Evolutionary conservation across 1,284 basidiomycete species (phyloP), one percentile per base, ranked within the genome.

Genomic region (Baeospora myosura): DNA sequence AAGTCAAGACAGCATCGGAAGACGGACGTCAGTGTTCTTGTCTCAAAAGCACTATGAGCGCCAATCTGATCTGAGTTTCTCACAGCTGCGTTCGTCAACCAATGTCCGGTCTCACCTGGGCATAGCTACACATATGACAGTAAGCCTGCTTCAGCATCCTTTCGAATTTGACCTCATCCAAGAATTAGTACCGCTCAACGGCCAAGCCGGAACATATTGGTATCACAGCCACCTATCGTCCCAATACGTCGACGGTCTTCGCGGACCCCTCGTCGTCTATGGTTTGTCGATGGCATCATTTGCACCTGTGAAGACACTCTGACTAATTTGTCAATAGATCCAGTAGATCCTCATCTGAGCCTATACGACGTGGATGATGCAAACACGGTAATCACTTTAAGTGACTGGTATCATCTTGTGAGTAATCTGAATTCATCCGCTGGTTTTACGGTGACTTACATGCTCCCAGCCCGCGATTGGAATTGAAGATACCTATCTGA

Each of bases 361-460:
- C 43, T 64, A 18, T 71, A 69, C 43, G 68, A 71, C 47, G 57
- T 69, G 16, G 69, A 71, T 38, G 57, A 71, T 42, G 65, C 38
- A n/a, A 54, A 50, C 18, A 68, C 64, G 0, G 48, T 68, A n/a
- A 59, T 68, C 23, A 44, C 43, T 11, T 38, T 54, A 6, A 47
- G 52, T 2, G 63, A 68, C 36, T 68, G 68, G 65, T 64, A 59
- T n/a, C 31, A 41, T n/a, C 21, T 41, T 23, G 34, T 37, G 20
- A 33, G 32, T 33, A 41, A 12, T 11, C 44, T 49, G 24, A 7
- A 23, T 14, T 14, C 7, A n/a, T 22, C 16, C 8, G 6, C 8
- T 4, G 23, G 12, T 21, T 14, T 14, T 4, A n/a, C 14, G 29
- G 26, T 41, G 22, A 42, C 36, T 36, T 8, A 23, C 25, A 3